Percentiles rank a stretch among this genome's conserved stretches.
These are phyloP conservation scores for Zelopaecilomyces penicillatus DNA, from an alignment of 2,329 filamentous ascomycete species.

Conservation along the genomic window DNA sequence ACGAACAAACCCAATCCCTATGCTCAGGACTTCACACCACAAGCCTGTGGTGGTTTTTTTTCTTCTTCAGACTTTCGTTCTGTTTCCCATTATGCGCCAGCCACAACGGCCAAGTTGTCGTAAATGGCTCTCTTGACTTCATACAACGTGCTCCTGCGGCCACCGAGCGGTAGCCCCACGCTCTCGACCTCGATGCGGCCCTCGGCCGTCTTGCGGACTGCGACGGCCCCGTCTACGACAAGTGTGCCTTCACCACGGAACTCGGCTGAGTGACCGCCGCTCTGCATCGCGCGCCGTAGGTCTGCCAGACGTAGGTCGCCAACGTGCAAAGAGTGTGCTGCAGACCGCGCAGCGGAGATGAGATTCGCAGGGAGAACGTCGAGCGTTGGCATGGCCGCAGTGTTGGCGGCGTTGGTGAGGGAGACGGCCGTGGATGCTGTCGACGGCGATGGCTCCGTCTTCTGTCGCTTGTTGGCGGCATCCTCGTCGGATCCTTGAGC, in stretches of 20 bases:
- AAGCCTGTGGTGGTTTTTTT: too few relatives aligned
- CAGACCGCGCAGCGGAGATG: constrained; percentile 64
- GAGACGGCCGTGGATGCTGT: constrained; percentile 20
- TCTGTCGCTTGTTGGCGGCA: constrained; percentile 40
- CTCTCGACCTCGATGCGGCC: constrained; percentile 84
- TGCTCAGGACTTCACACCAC: too few relatives aligned
- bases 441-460: constrained; percentile 30
- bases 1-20: too few relatives aligned
- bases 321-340: constrained; percentile 84
- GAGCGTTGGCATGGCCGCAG: constrained; percentile 37
- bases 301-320: constrained; percentile 87
- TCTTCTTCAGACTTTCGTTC: not conserved
- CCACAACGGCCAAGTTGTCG: constrained; percentile 84
- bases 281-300: constrained; percentile 73
- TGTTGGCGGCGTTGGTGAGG: constrained; percentile 13
- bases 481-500: constrained; percentile 38
- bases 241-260: constrained; percentile 90
- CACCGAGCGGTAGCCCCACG: constrained; percentile 41
- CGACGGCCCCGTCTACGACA: constrained; percentile 79
- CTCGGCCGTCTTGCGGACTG: constrained; percentile 80
- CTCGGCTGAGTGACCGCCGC: constrained; percentile 76
- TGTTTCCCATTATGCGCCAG: constrained; percentile 45
- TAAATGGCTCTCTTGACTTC: constrained; percentile 89
- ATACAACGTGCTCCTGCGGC: constrained; percentile 62
- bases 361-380: constrained; percentile 50